These are phyloP conservation scores for Daldinia caldariorum DNA, from an alignment of 495 filamentous ascomycete genomes.

Conservation along the genomic window DNA sequence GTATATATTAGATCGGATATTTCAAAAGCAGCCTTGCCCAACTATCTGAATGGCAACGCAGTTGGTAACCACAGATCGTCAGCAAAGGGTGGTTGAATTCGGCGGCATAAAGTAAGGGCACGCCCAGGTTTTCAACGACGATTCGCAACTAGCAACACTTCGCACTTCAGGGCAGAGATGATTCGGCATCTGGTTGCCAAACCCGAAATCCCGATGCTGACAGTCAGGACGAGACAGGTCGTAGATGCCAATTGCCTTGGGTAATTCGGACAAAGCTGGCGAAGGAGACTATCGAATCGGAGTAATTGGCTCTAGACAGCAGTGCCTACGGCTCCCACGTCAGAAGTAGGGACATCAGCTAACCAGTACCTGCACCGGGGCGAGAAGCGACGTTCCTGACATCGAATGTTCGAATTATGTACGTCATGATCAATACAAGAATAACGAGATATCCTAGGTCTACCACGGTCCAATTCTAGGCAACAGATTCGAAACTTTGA, in stretches of 20 bases:
- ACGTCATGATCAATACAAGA: neutral
- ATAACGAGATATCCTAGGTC: neutral
- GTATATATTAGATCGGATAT: constrained; percentile 5
- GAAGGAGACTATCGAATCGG: neutral
- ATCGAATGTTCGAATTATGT: neutral
- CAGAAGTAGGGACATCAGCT: neutral
- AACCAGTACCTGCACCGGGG: neutral
- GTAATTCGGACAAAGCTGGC: neutral
- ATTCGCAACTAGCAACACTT: neutral
- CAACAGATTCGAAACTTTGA: neutral
- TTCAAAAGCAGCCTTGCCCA: neutral
- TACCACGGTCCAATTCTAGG: neutral
- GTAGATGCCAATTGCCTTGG: constrained; percentile 1
- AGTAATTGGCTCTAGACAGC: neutral
- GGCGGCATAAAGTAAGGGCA: neutral
- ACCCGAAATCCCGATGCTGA: constrained; percentile 5
- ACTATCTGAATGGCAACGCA: constrained; percentile 5
- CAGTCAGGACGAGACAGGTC: constrained; percentile 2
- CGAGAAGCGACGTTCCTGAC: neutral
- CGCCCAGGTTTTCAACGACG: neutral
- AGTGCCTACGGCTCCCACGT: neutral
- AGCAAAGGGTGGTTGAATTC: neutral
- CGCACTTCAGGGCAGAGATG: neutral
- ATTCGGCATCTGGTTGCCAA: constrained; percentile 1
- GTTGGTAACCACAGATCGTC: neutral